Evolutionary conservation across 352 stramenopile genomes (phyloP), one percentile per base, ranked within the genome.

Genomic region (Phytophthora hybrid): DNA sequence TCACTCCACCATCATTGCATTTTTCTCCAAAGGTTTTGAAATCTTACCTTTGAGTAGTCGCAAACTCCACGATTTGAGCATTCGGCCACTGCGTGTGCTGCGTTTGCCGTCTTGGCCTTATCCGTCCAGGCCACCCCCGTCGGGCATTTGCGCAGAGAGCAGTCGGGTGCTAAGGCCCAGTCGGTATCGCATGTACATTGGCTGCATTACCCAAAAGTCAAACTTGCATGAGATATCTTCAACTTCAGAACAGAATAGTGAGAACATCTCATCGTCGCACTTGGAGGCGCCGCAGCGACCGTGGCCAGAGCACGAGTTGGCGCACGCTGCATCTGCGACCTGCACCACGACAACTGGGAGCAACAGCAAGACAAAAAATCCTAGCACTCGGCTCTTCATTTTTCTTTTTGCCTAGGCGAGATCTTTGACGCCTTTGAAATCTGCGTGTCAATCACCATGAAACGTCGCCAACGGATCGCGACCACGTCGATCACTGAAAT

Each of bases 91-190:
- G 79, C 81, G 49, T 93, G 84, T 0, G 85, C 85, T 9, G 67
- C 68, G 63, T 92, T 91, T 4, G 81, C 34, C 9, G 85, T 78
- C 6, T 69, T 85, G 5, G 90, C 91, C 61, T 97, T 95, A 72
- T 96, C 89, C 7, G 86, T 78, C 90, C 90, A 97, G 4, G 89
- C 89, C 14, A 83, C 58, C 0, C 87, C 90, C 11, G 59, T 87
- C 5, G 91, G 85, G 56, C 90, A 97, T 46, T 85, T 87, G 16
- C 83, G 82, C 53, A 81, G 63, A 3, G 88, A 94, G 59, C 89
- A 96, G 59, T 96, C 89, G 1, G 87, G 84, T 0, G 87, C 90
- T 39, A 85, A 67, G 2, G 77, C 78, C 83, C 84, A 97, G 26
- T 79, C 79, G 2, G 75, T 29, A 49, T 93, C 88, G 61, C 90